Evolutionary conservation across 805 yeast genomes (phyloP), one percentile per base, ranked within the genome.

Genomic region (Ogataea pini): DNA sequence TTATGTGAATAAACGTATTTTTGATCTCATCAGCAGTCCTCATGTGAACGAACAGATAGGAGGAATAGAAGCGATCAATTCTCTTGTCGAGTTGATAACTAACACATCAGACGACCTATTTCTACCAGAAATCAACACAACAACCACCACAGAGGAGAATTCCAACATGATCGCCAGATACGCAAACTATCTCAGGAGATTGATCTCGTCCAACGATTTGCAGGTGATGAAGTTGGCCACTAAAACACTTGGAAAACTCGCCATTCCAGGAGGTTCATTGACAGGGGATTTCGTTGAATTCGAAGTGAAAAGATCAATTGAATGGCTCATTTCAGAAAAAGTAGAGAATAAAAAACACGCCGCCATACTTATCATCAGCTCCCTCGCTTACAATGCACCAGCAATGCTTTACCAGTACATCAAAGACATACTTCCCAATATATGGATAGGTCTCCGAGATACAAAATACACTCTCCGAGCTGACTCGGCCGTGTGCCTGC

Each of bases 201-300:
- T 89, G 47, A 82, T 92, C 17, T 86, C 94, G 3, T 85, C 94
- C 0, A 85, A 80, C 54, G 97, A 94, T 60, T 73, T 84, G 14
- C 88, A 81, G 32, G 92, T 90, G 28, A 89, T 92, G 91, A 80
- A 82, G 51, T 78, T 83, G 28, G 97, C 98, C 2, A 90, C 96
- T 0, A 77, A 77, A 45, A 89, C 96, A 0, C 73, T 94, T 54
- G 99, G 98, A 10, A 86, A 85, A 60, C 73, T 92, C 55, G 96
- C 97, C 0, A 80, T 83, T 5, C 92, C 96, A 0, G 96, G 96
- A 22, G 94, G 96, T 0, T 82, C 95, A 1, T 69, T 90, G 46
- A 89, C 96, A 0, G 90, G 95, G 0, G 97, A 90, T 43, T 86
- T 92, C 64, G 97, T 94, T 22, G 97, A 92, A 52, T 86, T 82